Conservation (phyloP, 2,329 filamentous ascomycete genomes). For the Cercospora sp. region DNA sequence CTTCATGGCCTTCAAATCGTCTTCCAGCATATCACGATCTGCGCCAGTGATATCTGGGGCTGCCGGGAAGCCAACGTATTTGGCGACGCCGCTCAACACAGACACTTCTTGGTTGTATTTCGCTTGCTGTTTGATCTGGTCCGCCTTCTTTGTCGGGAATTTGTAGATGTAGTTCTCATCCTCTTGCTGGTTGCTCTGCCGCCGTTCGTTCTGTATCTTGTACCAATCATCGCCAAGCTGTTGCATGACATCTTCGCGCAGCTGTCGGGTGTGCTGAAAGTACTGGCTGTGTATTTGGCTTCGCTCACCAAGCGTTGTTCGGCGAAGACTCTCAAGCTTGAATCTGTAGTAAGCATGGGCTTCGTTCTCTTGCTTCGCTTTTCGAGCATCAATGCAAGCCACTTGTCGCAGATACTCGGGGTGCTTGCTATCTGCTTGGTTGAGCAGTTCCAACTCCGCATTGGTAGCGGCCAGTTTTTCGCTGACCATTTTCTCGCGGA, state of each 20-base stretch:
- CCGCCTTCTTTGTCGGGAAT: slow-evolving; percentile 73
- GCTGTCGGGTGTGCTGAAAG: slow-evolving; percentile 80
- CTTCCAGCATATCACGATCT: slow-evolving; percentile 71
- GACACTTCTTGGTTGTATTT: slow-evolving; percentile 96
- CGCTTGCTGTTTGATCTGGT: slow-evolving; percentile 80
- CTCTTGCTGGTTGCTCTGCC: slow-evolving; percentile 73
- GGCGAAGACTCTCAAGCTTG: slow-evolving; percentile 71
- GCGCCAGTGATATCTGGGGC: slow-evolving; percentile 81
- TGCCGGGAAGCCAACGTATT: slow-evolving; percentile 93
- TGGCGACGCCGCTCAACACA: slow-evolving; percentile 83
- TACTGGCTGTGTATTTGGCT: slow-evolving; percentile 88
- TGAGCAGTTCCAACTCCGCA: slow-evolving; percentile 62
- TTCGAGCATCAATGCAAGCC: slow-evolving; percentile 77
- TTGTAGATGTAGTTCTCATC: slow-evolving; percentile 79
- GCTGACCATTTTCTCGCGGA: slow-evolving; percentile 84
- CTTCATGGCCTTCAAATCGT: slow-evolving; percentile 85
- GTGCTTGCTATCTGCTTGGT: slow-evolving; percentile 66
- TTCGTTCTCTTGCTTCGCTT: slow-evolving; percentile 75
- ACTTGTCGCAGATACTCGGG: slow-evolving; percentile 90
- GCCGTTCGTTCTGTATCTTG: slow-evolving; percentile 84
- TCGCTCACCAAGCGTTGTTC: slow-evolving; percentile 75
- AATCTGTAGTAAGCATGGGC: slow-evolving; percentile 73
- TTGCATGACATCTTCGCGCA: slow-evolving; percentile 76
- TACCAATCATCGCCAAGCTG: slow-evolving; percentile 87
- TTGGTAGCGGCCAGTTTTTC: slow-evolving; percentile 83